Evolutionary conservation across 306 rosid genomes (phyloP).

Genomic region (Quercus dentata): DNA sequence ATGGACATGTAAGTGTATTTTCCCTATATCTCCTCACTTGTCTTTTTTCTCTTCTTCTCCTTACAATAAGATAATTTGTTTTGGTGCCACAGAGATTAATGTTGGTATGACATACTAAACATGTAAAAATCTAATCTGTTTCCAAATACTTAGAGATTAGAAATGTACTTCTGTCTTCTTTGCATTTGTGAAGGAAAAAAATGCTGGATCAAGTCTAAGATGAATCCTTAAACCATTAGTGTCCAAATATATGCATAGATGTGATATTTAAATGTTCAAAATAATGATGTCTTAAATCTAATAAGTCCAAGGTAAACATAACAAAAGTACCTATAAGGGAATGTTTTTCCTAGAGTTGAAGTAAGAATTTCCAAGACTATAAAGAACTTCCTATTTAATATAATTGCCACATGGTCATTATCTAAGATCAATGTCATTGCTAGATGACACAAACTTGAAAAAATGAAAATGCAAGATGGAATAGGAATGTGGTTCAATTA

Average conservation of each 20-base stretch:
- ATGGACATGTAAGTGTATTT: constrained; percentile 67
- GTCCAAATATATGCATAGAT: neutral
- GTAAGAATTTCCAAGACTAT: neutral
- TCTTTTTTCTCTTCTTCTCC: too few relatives aligned
- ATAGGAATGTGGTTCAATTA: neutral
- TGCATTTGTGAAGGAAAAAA: neutral
- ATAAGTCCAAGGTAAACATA: neutral
- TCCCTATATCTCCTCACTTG: neutral
- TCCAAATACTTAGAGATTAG: neutral
- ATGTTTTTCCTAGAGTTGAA: neutral
- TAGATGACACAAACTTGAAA: neutral
- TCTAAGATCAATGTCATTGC: neutral
- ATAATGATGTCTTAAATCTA: neutral
- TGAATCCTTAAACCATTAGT: neutral
- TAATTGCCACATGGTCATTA: neutral
- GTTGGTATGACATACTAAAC: neutral
- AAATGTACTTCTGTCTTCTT: neutral
- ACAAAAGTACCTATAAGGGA: neutral
- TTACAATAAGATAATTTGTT: neutral
- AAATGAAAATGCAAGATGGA: neutral
- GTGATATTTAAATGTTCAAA: neutral
- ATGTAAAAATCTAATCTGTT: neutral
- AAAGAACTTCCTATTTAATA: neutral
- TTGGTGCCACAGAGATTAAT: neutral
- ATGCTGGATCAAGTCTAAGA: neutral